phyloP scores from a whole-genome alignment of 1,284 basidiomycete species.

The Papiliotrema laurentii region DNA sequence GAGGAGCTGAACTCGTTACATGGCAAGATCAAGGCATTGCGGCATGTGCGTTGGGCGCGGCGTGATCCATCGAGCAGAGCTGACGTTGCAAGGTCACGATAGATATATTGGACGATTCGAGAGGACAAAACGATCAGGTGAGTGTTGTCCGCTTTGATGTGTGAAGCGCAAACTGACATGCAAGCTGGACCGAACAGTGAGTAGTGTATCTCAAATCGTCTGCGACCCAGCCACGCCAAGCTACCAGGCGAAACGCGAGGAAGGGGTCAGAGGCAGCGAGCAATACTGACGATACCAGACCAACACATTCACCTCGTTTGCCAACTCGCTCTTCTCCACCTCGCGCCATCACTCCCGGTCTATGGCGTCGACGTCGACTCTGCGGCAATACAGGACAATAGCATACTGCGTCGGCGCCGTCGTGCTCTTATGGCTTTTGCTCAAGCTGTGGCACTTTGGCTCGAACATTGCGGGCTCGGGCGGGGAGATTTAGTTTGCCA shows the following conservation, averaged over 20 bases:
- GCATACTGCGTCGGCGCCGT: slow-evolving; percentile 39
- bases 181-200: slow-evolving; percentile 40
- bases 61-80: slow-evolving; percentile 8
- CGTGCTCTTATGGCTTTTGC: slow-evolving; percentile 36
- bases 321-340: slow-evolving; percentile 45
- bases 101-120: slow-evolving; percentile 46
- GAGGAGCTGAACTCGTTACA: slow-evolving; percentile 45
- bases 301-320: slow-evolving; percentile 41
- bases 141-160: slow-evolving; percentile 3
- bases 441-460: slow-evolving; percentile 33
- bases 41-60: slow-evolving; percentile 31
- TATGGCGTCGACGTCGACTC: slow-evolving; percentile 36
- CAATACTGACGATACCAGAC: slow-evolving; percentile 16
- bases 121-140: slow-evolving; percentile 44
- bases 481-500: not conserved
- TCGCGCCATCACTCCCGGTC: slow-evolving; percentile 41
- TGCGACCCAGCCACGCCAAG: not conserved
- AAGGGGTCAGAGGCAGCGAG: not conserved
- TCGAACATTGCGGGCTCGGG: not conserved
- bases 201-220: slow-evolving; percentile 3
- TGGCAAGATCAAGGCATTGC: slow-evolving; percentile 46
- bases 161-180: slow-evolving; percentile 7
- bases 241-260: not conserved
- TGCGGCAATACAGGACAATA: slow-evolving; percentile 43
- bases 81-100: slow-evolving; percentile 38